Conservation (phyloP, 108 stramenopile genomes). For the Fistulifera solaris region DNA sequence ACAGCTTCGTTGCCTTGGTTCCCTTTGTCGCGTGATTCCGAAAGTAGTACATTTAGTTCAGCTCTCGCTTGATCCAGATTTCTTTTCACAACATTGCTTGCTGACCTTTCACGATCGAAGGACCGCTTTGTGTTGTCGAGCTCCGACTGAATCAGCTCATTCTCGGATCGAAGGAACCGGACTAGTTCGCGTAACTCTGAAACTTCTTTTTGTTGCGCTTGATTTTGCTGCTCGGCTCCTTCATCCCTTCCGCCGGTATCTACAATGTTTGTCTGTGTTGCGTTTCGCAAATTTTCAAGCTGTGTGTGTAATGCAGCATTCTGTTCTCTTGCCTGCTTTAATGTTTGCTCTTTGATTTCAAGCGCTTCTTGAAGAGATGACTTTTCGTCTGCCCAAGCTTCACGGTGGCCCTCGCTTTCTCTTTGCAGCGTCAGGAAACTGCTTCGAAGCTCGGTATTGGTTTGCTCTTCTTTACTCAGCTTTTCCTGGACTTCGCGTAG, state of each 20-base stretch:
- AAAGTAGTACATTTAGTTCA: constrained; percentile 45
- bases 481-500: constrained; percentile 59
- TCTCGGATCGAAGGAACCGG: constrained; percentile 71
- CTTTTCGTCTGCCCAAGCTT: constrained; percentile 46
- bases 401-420: constrained; percentile 43
- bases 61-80: constrained; percentile 72
- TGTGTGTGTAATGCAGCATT: constrained; percentile 73
- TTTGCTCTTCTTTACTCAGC: constrained; percentile 35
- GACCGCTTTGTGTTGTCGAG: constrained; percentile 62
- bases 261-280: constrained; percentile 13
- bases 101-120: constrained; percentile 65
- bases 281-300: constrained; percentile 39
- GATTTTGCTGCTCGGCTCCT: not conserved
- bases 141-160: constrained; percentile 61
- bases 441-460: constrained; percentile 39
- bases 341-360: constrained; percentile 39
- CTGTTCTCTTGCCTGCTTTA: constrained; percentile 54
- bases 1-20: not conserved
- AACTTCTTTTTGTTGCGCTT: constrained; percentile 32
- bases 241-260: not conserved
- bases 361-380: constrained; percentile 24
- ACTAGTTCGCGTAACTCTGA: constrained; percentile 71
- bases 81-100: constrained; percentile 53
- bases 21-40: constrained; percentile 14
- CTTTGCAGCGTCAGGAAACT: constrained; percentile 24